Evolutionary conservation across 495 filamentous ascomycete species (phyloP).

Genomic region (Xylaria curta): DNA sequence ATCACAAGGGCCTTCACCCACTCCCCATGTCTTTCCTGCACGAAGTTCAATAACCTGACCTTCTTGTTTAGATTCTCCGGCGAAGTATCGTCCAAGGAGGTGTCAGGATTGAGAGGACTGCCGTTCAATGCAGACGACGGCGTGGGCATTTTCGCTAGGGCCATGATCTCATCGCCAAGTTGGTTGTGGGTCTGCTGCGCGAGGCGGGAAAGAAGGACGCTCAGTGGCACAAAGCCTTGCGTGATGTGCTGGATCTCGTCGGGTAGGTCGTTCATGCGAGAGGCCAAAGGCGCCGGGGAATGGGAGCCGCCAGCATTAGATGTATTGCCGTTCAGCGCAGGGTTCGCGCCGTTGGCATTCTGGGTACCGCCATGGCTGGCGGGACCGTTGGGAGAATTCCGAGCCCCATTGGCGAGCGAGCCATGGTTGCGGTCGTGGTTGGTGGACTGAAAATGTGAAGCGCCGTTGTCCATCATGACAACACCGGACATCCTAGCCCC

Average conservation of each 20-base stretch:
- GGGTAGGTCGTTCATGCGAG: slow-evolving; percentile 60
- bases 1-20: slow-evolving; percentile 94
- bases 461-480: slow-evolving; percentile 61
- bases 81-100: slow-evolving; percentile 60
- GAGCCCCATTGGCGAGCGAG: slow-evolving; percentile 43
- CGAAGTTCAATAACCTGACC: slow-evolving; percentile 72
- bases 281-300: slow-evolving; percentile 27
- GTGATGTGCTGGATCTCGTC: slow-evolving; percentile 84
- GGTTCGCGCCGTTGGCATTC: slow-evolving; percentile 25
- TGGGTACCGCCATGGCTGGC: slow-evolving; percentile 21
- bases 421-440: slow-evolving; percentile 60
- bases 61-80: slow-evolving; percentile 80
- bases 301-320: slow-evolving; percentile 30
- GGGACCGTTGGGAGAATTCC: slow-evolving; percentile 32
- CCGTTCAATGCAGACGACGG: slow-evolving; percentile 55
- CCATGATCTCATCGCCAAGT: slow-evolving; percentile 71
- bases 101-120: slow-evolving; percentile 47
- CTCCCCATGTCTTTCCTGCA: slow-evolving; percentile 58
- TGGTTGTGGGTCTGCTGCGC: slow-evolving; percentile 82
- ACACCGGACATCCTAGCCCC: slow-evolving; percentile 48
- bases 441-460: slow-evolving; percentile 51
- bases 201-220: slow-evolving; percentile 72
- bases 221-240: slow-evolving; percentile 72
- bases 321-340: slow-evolving; percentile 39
- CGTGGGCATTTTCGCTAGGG: slow-evolving; percentile 69